Conservation (phyloP, 345 rosid genomes). For the Mallotus nudiflorus region DNA sequence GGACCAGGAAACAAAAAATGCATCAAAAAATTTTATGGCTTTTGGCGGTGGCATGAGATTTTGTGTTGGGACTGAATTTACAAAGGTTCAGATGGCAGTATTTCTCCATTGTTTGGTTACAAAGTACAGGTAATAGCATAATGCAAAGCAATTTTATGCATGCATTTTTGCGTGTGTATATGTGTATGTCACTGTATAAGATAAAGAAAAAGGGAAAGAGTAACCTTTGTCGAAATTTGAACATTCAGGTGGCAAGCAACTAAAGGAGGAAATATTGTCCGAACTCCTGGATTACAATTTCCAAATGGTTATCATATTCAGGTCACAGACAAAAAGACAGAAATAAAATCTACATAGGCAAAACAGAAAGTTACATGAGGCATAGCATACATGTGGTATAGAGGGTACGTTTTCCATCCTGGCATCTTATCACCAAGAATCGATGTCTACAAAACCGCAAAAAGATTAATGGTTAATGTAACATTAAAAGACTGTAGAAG, state of each 20-base stretch:
- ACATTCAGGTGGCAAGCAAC: constrained; percentile 64
- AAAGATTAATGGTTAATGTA: constrained; percentile 7
- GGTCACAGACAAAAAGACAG: constrained; percentile 44
- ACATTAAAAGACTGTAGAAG: constrained; percentile 3
- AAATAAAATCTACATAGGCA: constrained; percentile 14
- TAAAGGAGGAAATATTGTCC: constrained; percentile 67
- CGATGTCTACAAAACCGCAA: constrained; percentile 20
- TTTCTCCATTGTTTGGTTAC: constrained; percentile 84
- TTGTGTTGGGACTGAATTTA: constrained; percentile 90
- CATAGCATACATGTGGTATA: constrained; percentile 1
- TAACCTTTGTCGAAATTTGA: constrained; percentile 17
- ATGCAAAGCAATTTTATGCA: neutral
- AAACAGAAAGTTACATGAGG: neutral
- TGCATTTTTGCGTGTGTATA: neutral
- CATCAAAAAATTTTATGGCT: constrained; percentile 84
- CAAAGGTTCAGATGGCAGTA: constrained; percentile 83
- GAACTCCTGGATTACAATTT: constrained; percentile 91
- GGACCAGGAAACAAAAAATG: constrained; percentile 59
- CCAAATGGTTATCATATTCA: constrained; percentile 72
- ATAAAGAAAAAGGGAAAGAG: neutral
- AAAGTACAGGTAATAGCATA: constrained; percentile 63
- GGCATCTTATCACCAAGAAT: constrained; percentile 12
- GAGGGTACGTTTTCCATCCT: neutral
- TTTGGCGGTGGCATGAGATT: constrained; percentile 98
- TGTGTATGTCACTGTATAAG: neutral